Conservation (phyloP, 495 filamentous ascomycete genomes). For the Neurospora terricola region DNA sequence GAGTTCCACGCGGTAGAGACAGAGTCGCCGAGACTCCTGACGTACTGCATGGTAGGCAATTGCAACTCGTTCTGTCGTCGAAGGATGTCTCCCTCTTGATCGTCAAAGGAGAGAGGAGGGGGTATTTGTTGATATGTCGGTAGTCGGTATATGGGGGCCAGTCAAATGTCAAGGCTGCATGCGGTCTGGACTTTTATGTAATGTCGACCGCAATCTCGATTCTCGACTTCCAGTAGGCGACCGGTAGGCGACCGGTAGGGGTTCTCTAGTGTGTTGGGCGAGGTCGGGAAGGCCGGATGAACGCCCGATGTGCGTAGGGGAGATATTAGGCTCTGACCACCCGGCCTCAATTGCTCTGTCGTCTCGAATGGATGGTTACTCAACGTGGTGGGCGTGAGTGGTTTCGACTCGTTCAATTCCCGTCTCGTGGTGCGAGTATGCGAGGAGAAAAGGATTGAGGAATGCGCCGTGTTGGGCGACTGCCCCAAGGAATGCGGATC, state of each 20-base stretch:
- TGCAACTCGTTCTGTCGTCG: background rate
- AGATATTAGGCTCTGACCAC: background rate
- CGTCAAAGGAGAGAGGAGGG: background rate
- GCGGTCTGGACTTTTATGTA: background rate
- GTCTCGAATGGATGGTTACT: background rate
- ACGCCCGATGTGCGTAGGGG: background rate
- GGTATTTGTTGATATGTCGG: background rate
- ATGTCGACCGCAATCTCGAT: background rate
- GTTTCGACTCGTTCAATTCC: background rate
- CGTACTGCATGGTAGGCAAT: constrained; percentile 79
- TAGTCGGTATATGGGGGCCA: background rate
- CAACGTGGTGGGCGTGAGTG: background rate
- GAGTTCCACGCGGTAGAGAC: constrained; percentile 99
- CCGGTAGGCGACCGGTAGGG: background rate
- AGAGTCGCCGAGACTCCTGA: constrained; percentile 87
- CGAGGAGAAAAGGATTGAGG: background rate
- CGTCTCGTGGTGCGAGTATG: background rate
- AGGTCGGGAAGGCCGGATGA: background rate
- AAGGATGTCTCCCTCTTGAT: background rate
- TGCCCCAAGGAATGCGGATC: background rate
- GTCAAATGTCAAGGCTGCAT: background rate
- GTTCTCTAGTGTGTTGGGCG: background rate
- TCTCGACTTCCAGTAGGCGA: background rate
- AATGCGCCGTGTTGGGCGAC: background rate
- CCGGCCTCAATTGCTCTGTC: background rate